phyloP scores from a whole-genome alignment of 192 early-diverging fungal species.

The Martensiomyces pterosporus region DNA sequence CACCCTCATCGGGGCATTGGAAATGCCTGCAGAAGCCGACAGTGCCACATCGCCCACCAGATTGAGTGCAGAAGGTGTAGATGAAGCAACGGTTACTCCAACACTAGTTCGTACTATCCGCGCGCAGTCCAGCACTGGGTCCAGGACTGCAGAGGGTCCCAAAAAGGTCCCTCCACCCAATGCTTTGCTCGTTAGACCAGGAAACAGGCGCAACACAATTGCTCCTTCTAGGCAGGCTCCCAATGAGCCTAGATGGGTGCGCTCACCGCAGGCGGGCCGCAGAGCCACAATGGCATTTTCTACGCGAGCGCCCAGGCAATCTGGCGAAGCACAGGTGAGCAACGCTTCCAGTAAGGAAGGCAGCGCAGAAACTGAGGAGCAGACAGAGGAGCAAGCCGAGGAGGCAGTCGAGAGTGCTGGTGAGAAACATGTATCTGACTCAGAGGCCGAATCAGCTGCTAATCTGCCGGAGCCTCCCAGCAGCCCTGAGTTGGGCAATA shows the following conservation, averaged over 20 bases:
- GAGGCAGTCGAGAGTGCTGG: no score
- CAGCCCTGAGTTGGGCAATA: no score
- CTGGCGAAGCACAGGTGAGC: no score
- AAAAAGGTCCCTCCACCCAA: not conserved
- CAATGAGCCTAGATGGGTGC: conserved; percentile 17
- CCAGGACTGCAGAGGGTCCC: not conserved
- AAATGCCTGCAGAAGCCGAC: conserved; percentile 10
- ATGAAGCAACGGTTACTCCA: conserved; percentile 15
- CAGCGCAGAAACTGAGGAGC: not conserved
- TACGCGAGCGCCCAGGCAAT: no score
- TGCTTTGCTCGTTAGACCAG: not conserved
- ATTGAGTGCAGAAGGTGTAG: no score
- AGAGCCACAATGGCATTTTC: conserved; percentile 31
- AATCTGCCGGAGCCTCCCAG: no score
- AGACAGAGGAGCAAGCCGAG: conserved; percentile 10
- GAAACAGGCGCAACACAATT: conserved; percentile 23
- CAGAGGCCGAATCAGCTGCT: not conserved
- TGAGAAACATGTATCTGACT: not conserved
- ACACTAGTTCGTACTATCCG: conserved; percentile 7
- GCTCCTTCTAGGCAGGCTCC: conserved; percentile 9
- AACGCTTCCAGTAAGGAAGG: not conserved
- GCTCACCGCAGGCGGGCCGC: conserved; percentile 24
- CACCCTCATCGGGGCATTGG: conserved; percentile 29
- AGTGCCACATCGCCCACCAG: not conserved
- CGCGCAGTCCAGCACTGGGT: conserved; percentile 1